These are phyloP conservation scores for Eucalyptus caleyi DNA, from an alignment of 345 rosid genomes.

Conservation along the genomic window DNA sequence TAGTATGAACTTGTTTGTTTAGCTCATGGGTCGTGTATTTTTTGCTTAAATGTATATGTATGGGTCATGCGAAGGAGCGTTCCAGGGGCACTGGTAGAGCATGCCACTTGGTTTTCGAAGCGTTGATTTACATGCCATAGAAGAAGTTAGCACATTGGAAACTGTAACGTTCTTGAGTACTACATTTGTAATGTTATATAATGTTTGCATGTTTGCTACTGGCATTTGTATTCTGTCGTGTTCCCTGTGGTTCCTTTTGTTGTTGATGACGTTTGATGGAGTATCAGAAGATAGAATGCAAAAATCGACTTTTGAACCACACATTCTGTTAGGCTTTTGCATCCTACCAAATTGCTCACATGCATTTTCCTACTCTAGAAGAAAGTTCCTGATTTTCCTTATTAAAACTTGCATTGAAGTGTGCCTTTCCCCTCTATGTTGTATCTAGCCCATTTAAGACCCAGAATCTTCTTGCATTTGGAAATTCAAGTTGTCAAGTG, in stretches of 20 bases:
- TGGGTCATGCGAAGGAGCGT: neutral
- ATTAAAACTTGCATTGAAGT: neutral
- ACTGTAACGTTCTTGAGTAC: neutral
- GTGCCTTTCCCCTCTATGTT: neutral
- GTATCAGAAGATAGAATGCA: neutral
- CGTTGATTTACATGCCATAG: neutral
- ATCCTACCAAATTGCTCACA: neutral
- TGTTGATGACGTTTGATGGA: neutral
- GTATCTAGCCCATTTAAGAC: neutral
- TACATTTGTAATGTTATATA: neutral
- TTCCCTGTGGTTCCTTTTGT: neutral
- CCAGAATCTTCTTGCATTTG: neutral
- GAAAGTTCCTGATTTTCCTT: neutral
- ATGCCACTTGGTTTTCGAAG: neutral
- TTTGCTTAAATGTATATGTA: neutral
- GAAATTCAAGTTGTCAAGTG: neutral
- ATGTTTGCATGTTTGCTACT: neutral
- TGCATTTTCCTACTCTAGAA: neutral
- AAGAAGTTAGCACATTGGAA: neutral
- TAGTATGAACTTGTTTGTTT: neutral
- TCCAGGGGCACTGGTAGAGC: neutral
- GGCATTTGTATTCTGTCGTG: neutral
- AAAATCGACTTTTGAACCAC: neutral
- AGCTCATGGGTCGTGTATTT: neutral
- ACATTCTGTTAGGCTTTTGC: neutral